Conservation (phyloP, 345 rosid genomes). For the Diplotaxis tenuifolia region DNA sequence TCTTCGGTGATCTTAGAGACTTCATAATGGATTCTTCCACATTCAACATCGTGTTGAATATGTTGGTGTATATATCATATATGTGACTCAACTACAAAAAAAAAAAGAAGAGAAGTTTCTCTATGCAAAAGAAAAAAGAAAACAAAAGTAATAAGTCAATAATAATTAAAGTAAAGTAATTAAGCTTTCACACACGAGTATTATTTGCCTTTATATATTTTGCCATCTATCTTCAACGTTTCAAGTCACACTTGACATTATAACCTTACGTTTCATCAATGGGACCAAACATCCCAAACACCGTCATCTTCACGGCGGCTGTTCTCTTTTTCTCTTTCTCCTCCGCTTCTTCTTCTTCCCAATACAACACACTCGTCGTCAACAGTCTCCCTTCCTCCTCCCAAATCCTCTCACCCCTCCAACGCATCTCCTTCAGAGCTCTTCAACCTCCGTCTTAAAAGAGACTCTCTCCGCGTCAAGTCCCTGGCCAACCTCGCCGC, state of each 20-base stretch:
- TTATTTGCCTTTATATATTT: constrained; percentile 20
- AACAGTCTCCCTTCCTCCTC: constrained; percentile 46
- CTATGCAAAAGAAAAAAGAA: not conserved
- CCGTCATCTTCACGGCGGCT: constrained; percentile 37
- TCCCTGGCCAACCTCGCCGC: constrained; percentile 45
- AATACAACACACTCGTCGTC: constrained; percentile 46
- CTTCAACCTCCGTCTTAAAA: constrained; percentile 59
- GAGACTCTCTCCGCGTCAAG: constrained; percentile 62
- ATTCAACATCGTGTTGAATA: constrained; percentile 33
- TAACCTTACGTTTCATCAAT: constrained; percentile 24
- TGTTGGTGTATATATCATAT: constrained; percentile 36
- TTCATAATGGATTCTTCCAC: constrained; percentile 24
- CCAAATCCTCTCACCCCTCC: constrained; percentile 46
- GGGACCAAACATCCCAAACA: constrained; percentile 40
- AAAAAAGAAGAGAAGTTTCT: not conserved
- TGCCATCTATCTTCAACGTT: not conserved
- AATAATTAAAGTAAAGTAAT: constrained; percentile 14
- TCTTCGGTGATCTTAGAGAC: constrained; percentile 14
- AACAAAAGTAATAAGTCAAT: not conserved
- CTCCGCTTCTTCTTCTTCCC: constrained; percentile 23
- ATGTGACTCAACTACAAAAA: constrained; percentile 19
- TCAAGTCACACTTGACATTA: not conserved
- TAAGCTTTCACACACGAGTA: constrained; percentile 33
- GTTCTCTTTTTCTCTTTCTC: constrained; percentile 31
- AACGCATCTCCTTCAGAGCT: constrained; percentile 52